Evolutionary conservation across 805 yeast genomes (phyloP).

Genomic region (Sugiyamaella chiloensis): DNA sequence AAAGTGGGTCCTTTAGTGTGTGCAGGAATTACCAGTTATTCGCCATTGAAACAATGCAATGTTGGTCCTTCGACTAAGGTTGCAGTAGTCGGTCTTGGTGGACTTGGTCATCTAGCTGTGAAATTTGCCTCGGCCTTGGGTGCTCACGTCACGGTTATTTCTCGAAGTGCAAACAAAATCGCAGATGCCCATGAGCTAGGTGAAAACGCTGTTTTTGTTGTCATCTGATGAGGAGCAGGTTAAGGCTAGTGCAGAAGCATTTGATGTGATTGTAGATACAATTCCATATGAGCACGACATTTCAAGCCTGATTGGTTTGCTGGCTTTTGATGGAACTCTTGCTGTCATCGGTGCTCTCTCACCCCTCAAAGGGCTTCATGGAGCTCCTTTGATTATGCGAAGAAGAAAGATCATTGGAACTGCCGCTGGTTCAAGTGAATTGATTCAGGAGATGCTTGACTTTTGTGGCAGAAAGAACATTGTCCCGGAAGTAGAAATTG

Average conservation of each 20-base stretch:
- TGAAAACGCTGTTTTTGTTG: slow-evolving; percentile 51
- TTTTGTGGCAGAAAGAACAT: slow-evolving; percentile 58
- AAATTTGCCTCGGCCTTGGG: slow-evolving; percentile 60
- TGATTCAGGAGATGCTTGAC: slow-evolving; percentile 63
- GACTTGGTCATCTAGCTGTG: slow-evolving; percentile 62
- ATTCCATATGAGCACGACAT: neutral
- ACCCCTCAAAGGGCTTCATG: neutral
- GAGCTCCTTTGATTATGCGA: neutral
- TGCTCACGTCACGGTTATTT: slow-evolving; percentile 56
- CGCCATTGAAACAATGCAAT: slow-evolving; percentile 53
- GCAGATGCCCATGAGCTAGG: slow-evolving; percentile 53
- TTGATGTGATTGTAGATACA: slow-evolving; percentile 1
- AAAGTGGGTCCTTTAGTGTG: slow-evolving; percentile 54
- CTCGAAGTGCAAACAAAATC: slow-evolving; percentile 49
- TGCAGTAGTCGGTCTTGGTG: slow-evolving; percentile 63
- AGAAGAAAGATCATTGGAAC: slow-evolving; percentile 42
- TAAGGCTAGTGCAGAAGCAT: neutral
- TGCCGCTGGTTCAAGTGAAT: slow-evolving; percentile 57
- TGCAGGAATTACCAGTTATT: slow-evolving; percentile 71
- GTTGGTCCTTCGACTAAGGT: slow-evolving; percentile 50
- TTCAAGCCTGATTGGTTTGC: neutral
- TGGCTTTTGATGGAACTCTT: slow-evolving; percentile 4
- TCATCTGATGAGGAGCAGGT: slow-evolving; percentile 31
- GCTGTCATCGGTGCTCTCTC: neutral
- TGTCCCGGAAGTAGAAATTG: slow-evolving; percentile 60